Conservation (phyloP, 768 basidiomycete species). For the Termitomyces sp. region DNA sequence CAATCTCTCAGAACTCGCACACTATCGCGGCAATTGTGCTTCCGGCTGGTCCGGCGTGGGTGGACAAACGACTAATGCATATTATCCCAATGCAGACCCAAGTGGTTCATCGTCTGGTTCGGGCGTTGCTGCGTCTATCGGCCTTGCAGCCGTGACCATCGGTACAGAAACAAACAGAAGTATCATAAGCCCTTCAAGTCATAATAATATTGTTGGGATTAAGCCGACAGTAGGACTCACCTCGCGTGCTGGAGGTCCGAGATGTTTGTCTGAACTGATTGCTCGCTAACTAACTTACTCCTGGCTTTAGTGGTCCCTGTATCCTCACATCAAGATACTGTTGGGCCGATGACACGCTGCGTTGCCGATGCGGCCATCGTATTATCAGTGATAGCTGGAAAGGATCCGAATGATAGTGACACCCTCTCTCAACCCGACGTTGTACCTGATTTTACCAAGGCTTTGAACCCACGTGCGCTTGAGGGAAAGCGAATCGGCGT, state of each 20-base stretch:
- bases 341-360: constrained; percentile 54
- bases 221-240: constrained; percentile 60
- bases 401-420: constrained; percentile 49
- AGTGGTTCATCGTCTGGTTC: constrained; percentile 60
- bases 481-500: constrained; percentile 53
- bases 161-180: constrained; percentile 54
- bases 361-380: constrained; percentile 53
- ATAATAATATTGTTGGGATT: constrained; percentile 56
- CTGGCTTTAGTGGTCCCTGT: constrained; percentile 46
- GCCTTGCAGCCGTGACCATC: constrained; percentile 42
- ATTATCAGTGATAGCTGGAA: constrained; percentile 51
- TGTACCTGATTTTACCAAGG: constrained; percentile 54
- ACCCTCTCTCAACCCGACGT: constrained; percentile 47
- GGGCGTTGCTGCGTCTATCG: constrained; percentile 50
- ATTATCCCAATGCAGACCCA: constrained; percentile 44
- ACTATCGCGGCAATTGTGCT: constrained; percentile 42
- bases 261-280: not conserved
- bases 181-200: constrained; percentile 46
- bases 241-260: constrained; percentile 53
- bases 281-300: not conserved
- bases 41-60: constrained; percentile 40
- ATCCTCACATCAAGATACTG: constrained; percentile 52
- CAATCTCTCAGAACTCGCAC: constrained; percentile 52
- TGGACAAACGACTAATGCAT: constrained; percentile 11
- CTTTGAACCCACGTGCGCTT: constrained; percentile 44